These are phyloP conservation scores for Phytophthora sp. DNA, from an alignment of 352 stramenopile genomes.

Conservation along the genomic window DNA sequence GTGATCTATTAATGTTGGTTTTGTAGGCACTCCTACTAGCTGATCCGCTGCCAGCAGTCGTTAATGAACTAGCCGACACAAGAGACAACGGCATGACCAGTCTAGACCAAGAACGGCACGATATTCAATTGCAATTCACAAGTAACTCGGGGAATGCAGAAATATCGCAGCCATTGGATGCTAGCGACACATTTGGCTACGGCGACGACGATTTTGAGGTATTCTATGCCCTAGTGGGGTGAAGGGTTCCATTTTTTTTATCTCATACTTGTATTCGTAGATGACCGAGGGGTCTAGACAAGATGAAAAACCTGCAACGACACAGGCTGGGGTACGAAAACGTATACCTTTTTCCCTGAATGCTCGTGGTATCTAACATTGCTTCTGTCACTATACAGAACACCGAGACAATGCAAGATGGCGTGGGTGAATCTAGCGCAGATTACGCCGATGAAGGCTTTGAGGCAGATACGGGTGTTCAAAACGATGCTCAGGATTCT, in stretches of 20 bases:
- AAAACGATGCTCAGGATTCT: not conserved
- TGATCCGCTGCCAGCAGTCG: not conserved
- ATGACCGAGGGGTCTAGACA: slow-evolving; percentile 16
- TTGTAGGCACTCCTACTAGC: slow-evolving; percentile 8
- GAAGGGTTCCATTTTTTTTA: too few species aligned
- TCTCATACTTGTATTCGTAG: slow-evolving; percentile 9
- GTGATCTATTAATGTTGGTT: not conserved
- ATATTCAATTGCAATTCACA: not conserved
- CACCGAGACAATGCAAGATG: too few species aligned
- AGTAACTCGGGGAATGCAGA: not conserved
- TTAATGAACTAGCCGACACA: not conserved
- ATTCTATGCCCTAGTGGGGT: too few species aligned
- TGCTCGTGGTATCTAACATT: too few species aligned
- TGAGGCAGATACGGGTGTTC: slow-evolving; percentile 24
- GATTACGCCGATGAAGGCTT: slow-evolving; percentile 57
- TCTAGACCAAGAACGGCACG: not conserved
- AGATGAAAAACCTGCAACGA: too few species aligned
- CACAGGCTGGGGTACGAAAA: too few species aligned
- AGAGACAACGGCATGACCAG: too few species aligned
- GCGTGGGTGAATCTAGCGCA: slow-evolving; percentile 15
- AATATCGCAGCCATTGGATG: slow-evolving; percentile 3
- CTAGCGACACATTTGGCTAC: slow-evolving; percentile 64
- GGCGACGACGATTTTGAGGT: slow-evolving; percentile 82
- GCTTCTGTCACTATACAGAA: too few species aligned
- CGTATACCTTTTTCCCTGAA: too few species aligned